Evolutionary conservation across 2,329 filamentous ascomycete genomes (phyloP), one percentile per base, ranked within the genome.

Genomic region (Diplodia seriata): DNA sequence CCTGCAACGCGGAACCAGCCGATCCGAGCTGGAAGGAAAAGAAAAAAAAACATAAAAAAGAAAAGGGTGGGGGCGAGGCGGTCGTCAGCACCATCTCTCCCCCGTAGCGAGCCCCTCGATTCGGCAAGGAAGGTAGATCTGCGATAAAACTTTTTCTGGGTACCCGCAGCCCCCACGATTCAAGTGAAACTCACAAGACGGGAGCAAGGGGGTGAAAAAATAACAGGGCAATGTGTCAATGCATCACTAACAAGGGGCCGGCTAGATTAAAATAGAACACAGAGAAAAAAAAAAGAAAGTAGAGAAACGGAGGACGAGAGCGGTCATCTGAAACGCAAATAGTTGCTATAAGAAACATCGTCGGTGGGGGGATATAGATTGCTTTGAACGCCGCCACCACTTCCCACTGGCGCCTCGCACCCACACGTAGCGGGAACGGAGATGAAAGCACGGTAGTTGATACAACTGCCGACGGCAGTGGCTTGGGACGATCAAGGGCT

Each of bases 381-480:
- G 56, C 23, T 43, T 38, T 56, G 11, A 23, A 20, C 43, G 43
- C 43, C 43, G 20, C 43, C 18, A 47, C 43, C 43, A 47, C 18
- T 55, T 55, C 8, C 29, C 54, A 33, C 54, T 23, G 54, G 15
- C 7, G 31, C 31, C 29, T 38, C 20, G 9, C 53, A 26, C 36
- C 23, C 38, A 31, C 56, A 47, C 38, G 36, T 33, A n/a, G 31
- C 20, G 38, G 23, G 40, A 38, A 63, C 59, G 59, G 59, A 63
- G 31, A 63, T 51, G 47, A 63, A 47, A 36, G 57, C 40, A 51
- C 43, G 59, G 43, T 51, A 53, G 31, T 20, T 51, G 47, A 38
- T 47, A 51, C 20, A n/a, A 51, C 15, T 51, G 43, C 43, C 47
- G 59, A 51, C 59, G 59, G 59, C 43, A 51, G 59, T 63, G 59